These are phyloP conservation scores for Xylariaceae sp. DNA, from an alignment of 2,329 filamentous ascomycete genomes.

Conservation along the genomic window DNA sequence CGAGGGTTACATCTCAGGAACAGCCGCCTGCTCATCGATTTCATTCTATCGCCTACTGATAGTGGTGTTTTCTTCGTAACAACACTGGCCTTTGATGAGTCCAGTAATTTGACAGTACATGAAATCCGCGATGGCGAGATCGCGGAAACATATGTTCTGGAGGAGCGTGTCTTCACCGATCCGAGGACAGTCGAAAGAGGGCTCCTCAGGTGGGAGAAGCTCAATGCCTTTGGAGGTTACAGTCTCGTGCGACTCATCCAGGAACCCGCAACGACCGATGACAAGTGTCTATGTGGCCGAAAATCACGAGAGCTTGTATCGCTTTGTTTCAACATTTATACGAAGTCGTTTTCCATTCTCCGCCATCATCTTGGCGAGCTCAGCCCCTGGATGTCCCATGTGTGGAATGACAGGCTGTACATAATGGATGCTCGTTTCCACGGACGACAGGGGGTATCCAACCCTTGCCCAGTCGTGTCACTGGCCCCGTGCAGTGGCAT, in stretches of 20 bases:
- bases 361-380: slow-evolving; percentile 25
- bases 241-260: slow-evolving; percentile 26
- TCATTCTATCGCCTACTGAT: slow-evolving; percentile 27
- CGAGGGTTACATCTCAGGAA: slow-evolving; percentile 19
- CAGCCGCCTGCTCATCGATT: slow-evolving; percentile 26
- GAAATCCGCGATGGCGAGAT: slow-evolving; percentile 25
- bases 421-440: slow-evolving; percentile 15
- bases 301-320: slow-evolving; percentile 20
- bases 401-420: slow-evolving; percentile 28
- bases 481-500: slow-evolving; percentile 16
- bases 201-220: slow-evolving; percentile 30
- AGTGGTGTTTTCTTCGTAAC: slow-evolving; percentile 27
- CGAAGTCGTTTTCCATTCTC: slow-evolving; percentile 26
- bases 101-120: slow-evolving; percentile 23
- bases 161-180: slow-evolving; percentile 18
- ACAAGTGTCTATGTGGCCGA: slow-evolving; percentile 15
- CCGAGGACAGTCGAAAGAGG: slow-evolving; percentile 19
- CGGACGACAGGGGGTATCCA: neutral
- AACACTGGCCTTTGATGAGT: slow-evolving; percentile 18
- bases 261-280: slow-evolving; percentile 9
- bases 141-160: slow-evolving; percentile 21
- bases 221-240: slow-evolving; percentile 30
- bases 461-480: slow-evolving; percentile 14
- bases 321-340: slow-evolving; percentile 33
- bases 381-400: slow-evolving; percentile 21